Base-by-base conservation (phyloP, 1,139 yeast species). In the Candida tropicalis region DNA sequence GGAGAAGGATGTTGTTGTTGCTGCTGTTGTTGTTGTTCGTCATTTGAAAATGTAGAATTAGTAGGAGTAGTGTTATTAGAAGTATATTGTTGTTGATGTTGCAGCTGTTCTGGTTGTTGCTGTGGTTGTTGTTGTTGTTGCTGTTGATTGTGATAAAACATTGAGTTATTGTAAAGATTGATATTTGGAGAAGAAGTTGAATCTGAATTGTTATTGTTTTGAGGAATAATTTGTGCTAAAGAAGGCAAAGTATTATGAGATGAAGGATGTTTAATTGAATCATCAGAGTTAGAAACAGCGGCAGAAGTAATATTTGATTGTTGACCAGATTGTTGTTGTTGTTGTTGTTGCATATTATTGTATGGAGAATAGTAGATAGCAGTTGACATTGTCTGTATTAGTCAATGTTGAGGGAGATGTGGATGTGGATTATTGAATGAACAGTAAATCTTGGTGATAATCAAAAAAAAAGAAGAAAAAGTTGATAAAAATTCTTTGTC, bases 21-120 rank as follows among this genome's bases (percentile, higher is more conserved):
- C 31, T 45, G 41, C 12, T 31, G 39, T 35, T 34, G 40, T n/a
- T 35, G 44, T 16, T 29, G 37, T 13, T 31, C 35, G 6, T 31
- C 35, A 22, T 9, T 31, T 17, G 35, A 47, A 13, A 32, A 51
- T 15, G 54, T 43, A 38, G 57, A 58, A 3, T 56, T 46, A 7
- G 70, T 58, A 10, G 70, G 68, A 0, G 75, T 73, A 2, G 75
- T 68, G 18, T 72, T 63, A 44, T 65, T 65, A 12, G 70, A 62
- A 34, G 70, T 63, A 5, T 68, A 63, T 11, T 62, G 60, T 44
- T 63, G 70, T 25, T 63, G 56, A n/a, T 55, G 54, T 26, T 54
- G 45, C 5, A 53, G 49, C 28, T 52, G 51, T 41, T 48, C 38
- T 41, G 46, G 39, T 34, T 41, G 35, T 33, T 38, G 31, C 17